These are phyloP conservation scores for Phytophthora cryptogea DNA, from an alignment of 352 stramenopile species.

Conservation along the genomic window DNA sequence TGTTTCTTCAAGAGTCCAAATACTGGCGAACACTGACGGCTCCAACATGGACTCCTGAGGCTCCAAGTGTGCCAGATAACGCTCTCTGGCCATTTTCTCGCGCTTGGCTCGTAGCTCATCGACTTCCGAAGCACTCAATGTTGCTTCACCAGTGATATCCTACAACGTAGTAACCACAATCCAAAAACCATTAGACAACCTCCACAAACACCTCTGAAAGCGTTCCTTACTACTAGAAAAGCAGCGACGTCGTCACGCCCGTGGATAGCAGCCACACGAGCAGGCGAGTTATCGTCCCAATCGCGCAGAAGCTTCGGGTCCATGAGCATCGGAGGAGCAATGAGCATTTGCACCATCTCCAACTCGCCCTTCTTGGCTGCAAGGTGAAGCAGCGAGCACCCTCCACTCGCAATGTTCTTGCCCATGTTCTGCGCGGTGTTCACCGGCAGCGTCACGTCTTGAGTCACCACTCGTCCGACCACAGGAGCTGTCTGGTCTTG, in stretches of 20 bases:
- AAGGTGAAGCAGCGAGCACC: slow-evolving; percentile 70
- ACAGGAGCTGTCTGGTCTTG: slow-evolving; percentile 24
- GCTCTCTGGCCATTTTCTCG: slow-evolving; percentile 45
- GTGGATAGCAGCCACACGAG: slow-evolving; percentile 56
- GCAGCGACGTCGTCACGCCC: slow-evolving; percentile 36
- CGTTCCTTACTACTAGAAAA: slow-evolving; percentile 40
- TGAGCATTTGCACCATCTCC: slow-evolving; percentile 50
- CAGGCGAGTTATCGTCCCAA: slow-evolving; percentile 66
- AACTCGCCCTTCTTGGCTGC: slow-evolving; percentile 65
- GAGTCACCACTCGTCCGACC: slow-evolving; percentile 39
- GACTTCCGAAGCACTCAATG: slow-evolving; percentile 27
- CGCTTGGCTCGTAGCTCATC: slow-evolving; percentile 34
- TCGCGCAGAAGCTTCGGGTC: slow-evolving; percentile 34
- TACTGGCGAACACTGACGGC: slow-evolving; percentile 43
- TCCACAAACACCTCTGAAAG: not conserved
- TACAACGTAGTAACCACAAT: slow-evolving; percentile 9
- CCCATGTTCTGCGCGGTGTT: slow-evolving; percentile 63
- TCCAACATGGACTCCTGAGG: slow-evolving; percentile 46
- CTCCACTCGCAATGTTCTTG: slow-evolving; percentile 75
- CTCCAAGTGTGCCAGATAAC: slow-evolving; percentile 61
- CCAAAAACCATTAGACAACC: not conserved
- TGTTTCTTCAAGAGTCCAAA: slow-evolving; percentile 65
- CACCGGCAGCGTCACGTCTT: slow-evolving; percentile 73
- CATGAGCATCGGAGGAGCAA: slow-evolving; percentile 42
- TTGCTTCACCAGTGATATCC: slow-evolving; percentile 21